Evolutionary conservation across 768 basidiomycete genomes (phyloP).

Genomic region (Tylopilus felleus): DNA sequence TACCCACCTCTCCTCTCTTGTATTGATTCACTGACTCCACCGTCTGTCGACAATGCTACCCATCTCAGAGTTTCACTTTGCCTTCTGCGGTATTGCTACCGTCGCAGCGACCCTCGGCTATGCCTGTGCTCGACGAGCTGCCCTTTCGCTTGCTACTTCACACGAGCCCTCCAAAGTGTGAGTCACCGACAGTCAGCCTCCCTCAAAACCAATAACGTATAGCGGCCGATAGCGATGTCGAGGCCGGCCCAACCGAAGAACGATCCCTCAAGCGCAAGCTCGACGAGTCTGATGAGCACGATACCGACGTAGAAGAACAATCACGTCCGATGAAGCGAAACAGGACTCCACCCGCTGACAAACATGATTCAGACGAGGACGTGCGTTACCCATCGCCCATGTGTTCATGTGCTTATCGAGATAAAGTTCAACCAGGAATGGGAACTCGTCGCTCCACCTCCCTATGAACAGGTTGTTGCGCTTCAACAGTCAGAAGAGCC

Average conservation of each 20-base stretch:
- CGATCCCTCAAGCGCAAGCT: slow-evolving; percentile 33
- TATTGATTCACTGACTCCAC: neutral
- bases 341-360: slow-evolving; percentile 41
- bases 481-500: slow-evolving; percentile 9
- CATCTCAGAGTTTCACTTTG: slow-evolving; percentile 50
- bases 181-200: slow-evolving; percentile 30
- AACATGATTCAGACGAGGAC: slow-evolving; percentile 26
- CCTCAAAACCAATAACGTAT: slow-evolving; percentile 27
- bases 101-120: slow-evolving; percentile 60
- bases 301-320: slow-evolving; percentile 30
- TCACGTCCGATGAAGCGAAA: slow-evolving; percentile 34
- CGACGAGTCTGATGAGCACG: slow-evolving; percentile 23
- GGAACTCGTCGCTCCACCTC: slow-evolving; percentile 32
- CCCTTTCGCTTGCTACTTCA: slow-evolving; percentile 14
- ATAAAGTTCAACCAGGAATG: slow-evolving; percentile 28
- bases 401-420: slow-evolving; percentile 20
- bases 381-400: slow-evolving; percentile 15
- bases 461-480: slow-evolving; percentile 21
- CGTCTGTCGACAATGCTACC: slow-evolving; percentile 40
- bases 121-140: slow-evolving; percentile 46
- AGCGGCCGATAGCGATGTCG: slow-evolving; percentile 32
- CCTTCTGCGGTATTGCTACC: slow-evolving; percentile 55
- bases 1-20: slow-evolving; percentile 18
- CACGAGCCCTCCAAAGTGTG: slow-evolving; percentile 25
- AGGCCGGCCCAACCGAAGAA: slow-evolving; percentile 26